phyloP scores from a whole-genome alignment of 2,329 filamentous ascomycete genomes.

The Aspergillus melleus region DNA sequence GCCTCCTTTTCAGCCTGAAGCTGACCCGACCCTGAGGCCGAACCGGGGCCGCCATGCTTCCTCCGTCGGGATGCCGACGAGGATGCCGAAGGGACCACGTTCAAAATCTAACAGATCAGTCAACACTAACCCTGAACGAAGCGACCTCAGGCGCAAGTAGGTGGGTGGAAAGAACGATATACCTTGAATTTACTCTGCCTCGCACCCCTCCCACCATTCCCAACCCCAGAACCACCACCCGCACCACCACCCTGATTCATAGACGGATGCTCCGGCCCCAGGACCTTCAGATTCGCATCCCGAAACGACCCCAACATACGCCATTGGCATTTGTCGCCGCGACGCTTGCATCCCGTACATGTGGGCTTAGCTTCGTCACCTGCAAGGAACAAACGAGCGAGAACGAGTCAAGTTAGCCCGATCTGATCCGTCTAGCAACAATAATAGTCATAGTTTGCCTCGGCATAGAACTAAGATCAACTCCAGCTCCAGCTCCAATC shows the following conservation, averaged over 20 bases:
- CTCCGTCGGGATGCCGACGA: not conserved
- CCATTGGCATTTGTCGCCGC: constrained; percentile 33
- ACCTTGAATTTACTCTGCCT: constrained; percentile 28
- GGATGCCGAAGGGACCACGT: constrained; percentile 16
- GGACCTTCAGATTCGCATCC: constrained; percentile 30
- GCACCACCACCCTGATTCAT: constrained; percentile 24
- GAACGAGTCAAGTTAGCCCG: too few relatives aligned
- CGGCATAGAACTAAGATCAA: not conserved
- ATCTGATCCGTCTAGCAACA: not conserved
- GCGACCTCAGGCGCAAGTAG: too few relatives aligned
- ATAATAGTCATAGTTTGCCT: too few relatives aligned
- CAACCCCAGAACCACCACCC: not conserved
- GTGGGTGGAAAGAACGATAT: not conserved
- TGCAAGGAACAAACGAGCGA: constrained; percentile 6
- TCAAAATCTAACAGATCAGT: constrained; percentile 19
- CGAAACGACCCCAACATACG: constrained; percentile 32
- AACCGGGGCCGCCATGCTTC: not conserved
- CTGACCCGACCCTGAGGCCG: too few relatives aligned
- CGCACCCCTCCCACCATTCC: constrained; percentile 3
- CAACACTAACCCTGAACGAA: too few relatives aligned
- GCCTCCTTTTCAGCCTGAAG: too few relatives aligned
- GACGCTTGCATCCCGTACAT: constrained; percentile 32
- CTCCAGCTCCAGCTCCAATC: not conserved
- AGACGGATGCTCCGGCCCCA: constrained; percentile 30
- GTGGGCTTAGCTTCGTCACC: constrained; percentile 32